Evolutionary conservation across 805 yeast species (phyloP).

Genomic region (Spathaspora hagerdaliae): DNA sequence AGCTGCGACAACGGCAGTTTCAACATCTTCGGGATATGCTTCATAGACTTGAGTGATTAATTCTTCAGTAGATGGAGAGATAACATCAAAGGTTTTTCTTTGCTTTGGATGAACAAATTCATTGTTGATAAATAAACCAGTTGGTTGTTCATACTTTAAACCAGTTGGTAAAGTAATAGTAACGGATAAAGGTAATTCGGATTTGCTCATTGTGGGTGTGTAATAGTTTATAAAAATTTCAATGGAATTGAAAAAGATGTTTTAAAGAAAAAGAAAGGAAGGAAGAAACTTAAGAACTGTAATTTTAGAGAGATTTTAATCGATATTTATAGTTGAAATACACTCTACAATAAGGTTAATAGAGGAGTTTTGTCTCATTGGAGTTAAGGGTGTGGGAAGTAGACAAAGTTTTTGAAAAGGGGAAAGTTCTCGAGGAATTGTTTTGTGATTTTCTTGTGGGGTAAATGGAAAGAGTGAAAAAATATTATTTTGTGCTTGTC

Average conservation of each 20-base stretch:
- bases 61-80: constrained; percentile 70
- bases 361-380: too few relatives aligned
- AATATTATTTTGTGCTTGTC: too few relatives aligned
- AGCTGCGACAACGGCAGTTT: constrained; percentile 84
- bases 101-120: constrained; percentile 63
- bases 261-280: neutral
- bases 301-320: neutral
- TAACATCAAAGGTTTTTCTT: constrained; percentile 56
- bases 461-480: too few relatives aligned
- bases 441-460: too few relatives aligned
- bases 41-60: constrained; percentile 65
- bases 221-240: too few relatives aligned
- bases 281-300: neutral
- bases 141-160: constrained; percentile 67
- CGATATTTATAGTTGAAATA: neutral
- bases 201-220: constrained; percentile 1
- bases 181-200: constrained; percentile 33
- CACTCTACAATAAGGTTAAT: neutral
- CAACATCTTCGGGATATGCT: constrained; percentile 76
- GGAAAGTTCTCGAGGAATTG: too few relatives aligned
- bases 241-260: too few relatives aligned
- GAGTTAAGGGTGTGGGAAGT: too few relatives aligned
- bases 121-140: constrained; percentile 85
- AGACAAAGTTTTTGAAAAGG: too few relatives aligned
- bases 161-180: constrained; percentile 70